Evolutionary conservation across 208 protist species (phyloP), one percentile per base, ranked within the genome.

Genomic region (Crithidia bombi): DNA sequence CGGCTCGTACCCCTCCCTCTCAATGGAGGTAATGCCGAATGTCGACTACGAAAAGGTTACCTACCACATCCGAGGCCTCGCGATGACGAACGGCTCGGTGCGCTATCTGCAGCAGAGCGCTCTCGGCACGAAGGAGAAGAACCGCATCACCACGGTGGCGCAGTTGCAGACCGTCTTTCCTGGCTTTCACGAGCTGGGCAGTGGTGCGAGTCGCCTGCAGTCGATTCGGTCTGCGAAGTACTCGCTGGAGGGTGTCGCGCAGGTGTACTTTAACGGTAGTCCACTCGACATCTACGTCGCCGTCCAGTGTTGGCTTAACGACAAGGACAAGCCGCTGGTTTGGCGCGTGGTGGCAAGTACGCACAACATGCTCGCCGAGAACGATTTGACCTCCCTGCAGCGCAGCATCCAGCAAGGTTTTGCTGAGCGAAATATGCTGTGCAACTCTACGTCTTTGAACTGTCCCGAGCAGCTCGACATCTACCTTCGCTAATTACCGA

Each of bases 1-100:
- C 68, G 73, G 70, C 28, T 62, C 81, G 3, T 63, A 76, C 52
- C 85, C 84, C 10, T 57, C 56, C 44, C 57, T 91, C 15, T 88
- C 87, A 2, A 95, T 93, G 90, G 85, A 90, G 70, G 81, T 87
- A 56, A 65, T 95, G 65, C 73, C 85, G 3, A 95, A 95, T 67
- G 90, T 90, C 12, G 90, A 95, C 61, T 89, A 90, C 65, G 90
- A 95, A 58, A 85, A 78, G 35, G 77, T 84, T 2, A 58, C 54
- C 9, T 90, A 93, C 63, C 43, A 66, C 64, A 79, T 85, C 36
- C 82, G 67, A n/a, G 78, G 76, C 9, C 47, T 92, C n/a, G 36
- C 55, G 11, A 38, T 79, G 33, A 52, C 30, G 19, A 83, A 89
- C 52, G 49, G 44, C 7, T 79, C 66, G 1, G 77, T 68, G 14